Percentiles rank a stretch among this genome's conserved stretches.
Evolutionary conservation across 2,329 filamentous ascomycete genomes (phyloP).

Genomic region (Alternaria infectoria): DNA sequence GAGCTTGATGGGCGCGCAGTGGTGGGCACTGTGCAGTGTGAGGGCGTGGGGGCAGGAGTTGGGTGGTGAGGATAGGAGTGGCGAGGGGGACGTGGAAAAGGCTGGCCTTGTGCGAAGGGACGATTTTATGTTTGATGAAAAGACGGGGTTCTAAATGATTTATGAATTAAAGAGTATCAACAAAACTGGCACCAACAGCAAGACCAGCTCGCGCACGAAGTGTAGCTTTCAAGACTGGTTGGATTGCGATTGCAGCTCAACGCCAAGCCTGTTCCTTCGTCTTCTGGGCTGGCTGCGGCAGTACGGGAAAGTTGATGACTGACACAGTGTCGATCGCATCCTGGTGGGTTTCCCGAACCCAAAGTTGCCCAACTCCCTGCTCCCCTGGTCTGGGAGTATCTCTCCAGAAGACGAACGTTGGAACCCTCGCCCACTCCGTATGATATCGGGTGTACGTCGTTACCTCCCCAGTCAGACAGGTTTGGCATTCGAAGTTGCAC

Average conservation of each 20-base stretch:
- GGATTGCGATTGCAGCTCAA: background rate
- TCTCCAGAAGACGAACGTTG: constrained; percentile 31
- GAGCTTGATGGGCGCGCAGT: constrained; percentile 41
- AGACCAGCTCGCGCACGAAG: background rate
- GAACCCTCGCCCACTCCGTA: too few species aligned
- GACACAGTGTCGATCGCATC: constrained; percentile 5
- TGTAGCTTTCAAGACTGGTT: background rate
- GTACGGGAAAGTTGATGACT: constrained; percentile 30
- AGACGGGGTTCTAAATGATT: constrained; percentile 13
- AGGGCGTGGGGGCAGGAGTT: constrained; percentile 33
- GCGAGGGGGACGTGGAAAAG: constrained; percentile 22
- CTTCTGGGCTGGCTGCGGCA: background rate
- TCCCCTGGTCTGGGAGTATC: background rate
- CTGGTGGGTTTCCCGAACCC: constrained; percentile 31
- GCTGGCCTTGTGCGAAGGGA: constrained; percentile 4
- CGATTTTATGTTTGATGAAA: constrained; percentile 5
- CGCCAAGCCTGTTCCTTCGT: background rate
- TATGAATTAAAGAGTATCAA: constrained; percentile 10
- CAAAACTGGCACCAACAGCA: background rate
- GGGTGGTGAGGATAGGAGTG: background rate
- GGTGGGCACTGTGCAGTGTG: constrained; percentile 41
- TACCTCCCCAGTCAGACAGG: constrained; percentile 33
- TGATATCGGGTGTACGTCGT: constrained; percentile 44
- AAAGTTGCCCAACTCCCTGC: constrained; percentile 16
- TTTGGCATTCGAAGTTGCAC: constrained; percentile 41